Base-by-base conservation (phyloP, 1,284 basidiomycete species). In the Volvariella volvacea region DNA sequence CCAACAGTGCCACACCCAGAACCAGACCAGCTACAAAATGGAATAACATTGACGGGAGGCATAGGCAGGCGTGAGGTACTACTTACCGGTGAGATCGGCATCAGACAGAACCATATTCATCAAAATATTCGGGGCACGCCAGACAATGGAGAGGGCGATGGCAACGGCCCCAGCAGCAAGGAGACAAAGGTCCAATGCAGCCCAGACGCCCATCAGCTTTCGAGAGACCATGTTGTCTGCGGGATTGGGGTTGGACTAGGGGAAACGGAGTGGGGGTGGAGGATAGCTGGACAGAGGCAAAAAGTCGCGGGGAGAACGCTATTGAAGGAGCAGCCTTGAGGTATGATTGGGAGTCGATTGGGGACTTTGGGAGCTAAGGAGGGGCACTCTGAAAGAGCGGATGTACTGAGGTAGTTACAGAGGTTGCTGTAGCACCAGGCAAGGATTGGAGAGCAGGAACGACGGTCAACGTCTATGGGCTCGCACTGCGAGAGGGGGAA, bases 131-230 rank as follows among this genome's bases (percentile, higher is more conserved):
- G 76, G 70, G 39, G 69, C 65, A 40, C 77, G 73, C 83, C 83
- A 90, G 22, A 86, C 59, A 48, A 89, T 63, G 15, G 87, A 86
- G 41, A 89, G 66, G 38, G 71, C 73, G 49, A 91, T 65, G 15
- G 78, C 64, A 43, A 90, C 51, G 40, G 70, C 65, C 32, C 83
- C 87, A 4, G 83, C 78, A n/a, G 68, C 74, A 33, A 91, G 71
- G 45, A 92, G 76, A 52, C 70, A 72, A 49, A 83, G 48, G 65
- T 83, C 83, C 51, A 89, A 67, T 62, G 80, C 74, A 37, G 70
- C 75, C 83, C 87, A 92, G 50, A 75, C 69, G 46, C 71, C 75
- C 66, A 84, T 74, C 46, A 91, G 69, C 54, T 65, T 74, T 60
- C 71, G 80, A 50, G 86, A 85, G 57, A 82, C 73, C 87, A 88